A percentile compares a stretch with the other conserved stretches of the same genome.
phyloP scores from a whole-genome alignment of 441 rosid genomes.

The Syzygium syzygioides region DNA sequence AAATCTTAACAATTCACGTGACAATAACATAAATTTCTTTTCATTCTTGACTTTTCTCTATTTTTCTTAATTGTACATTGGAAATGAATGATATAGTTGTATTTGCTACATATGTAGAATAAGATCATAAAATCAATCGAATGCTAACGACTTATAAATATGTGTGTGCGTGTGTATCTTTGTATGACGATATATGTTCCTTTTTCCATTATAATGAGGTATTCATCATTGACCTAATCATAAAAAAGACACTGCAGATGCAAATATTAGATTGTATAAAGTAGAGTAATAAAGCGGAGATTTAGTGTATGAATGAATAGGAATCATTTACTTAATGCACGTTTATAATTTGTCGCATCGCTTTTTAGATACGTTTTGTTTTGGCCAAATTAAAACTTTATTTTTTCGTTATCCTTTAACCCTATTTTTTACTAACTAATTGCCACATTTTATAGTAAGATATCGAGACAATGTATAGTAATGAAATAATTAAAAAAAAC shows the following conservation, averaged over 20 bases:
- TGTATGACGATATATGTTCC: not conserved
- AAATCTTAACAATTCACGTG: no score
- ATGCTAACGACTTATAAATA: not conserved
- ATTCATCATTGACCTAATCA: not conserved
- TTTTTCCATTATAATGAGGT: not conserved
- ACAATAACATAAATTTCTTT: not conserved
- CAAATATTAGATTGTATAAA: not conserved
- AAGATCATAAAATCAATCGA: not conserved
- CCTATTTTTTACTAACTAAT: not conserved
- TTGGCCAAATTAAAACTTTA: not conserved
- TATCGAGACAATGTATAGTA: not conserved
- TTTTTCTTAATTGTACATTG: not conserved
- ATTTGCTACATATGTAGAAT: not conserved
- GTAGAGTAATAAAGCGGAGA: not conserved
- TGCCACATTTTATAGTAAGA: not conserved
- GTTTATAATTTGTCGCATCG: not conserved
- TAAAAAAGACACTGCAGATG: not conserved
- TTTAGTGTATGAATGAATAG: not conserved
- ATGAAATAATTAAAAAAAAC: not conserved
- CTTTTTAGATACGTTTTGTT: not conserved
- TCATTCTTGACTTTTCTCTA: not conserved
- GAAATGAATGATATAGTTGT: not conserved
- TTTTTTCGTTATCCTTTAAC: not conserved
- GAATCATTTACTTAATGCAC: not conserved
- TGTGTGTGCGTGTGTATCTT: not conserved